Base-by-base conservation (phyloP, 768 basidiomycete species). In the Termitomyces eurrhizus region DNA sequence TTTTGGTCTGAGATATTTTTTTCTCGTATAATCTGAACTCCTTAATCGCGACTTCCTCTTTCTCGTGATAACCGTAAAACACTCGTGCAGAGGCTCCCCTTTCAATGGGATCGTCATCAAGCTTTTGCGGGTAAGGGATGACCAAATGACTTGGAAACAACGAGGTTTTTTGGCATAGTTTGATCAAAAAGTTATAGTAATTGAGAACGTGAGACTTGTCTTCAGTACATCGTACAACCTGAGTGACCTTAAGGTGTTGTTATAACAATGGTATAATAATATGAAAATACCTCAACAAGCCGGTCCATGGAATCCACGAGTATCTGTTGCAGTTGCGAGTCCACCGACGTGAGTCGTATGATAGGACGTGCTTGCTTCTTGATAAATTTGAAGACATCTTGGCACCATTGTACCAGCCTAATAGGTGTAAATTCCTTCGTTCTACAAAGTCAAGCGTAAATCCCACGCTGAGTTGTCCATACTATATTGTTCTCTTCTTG, bases 1-100 rank as follows among this genome's bases (percentile, higher is more conserved):
- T 65, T 55, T 57, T 35, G 7, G 63, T 52, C 33, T 54, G 46
- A 32, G 14, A 35, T 11, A 64, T 24, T 3, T 51, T 45, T 9
- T 60, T 52, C 5, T 0, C 13, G 29, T 58, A 64, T 35, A 70
- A 32, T 32, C 61, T 54, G 57, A 65, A 64, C 26, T 57, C 57
- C 59, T 70, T 70, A 14, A 67, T 56, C 4, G 66, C 67, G 4
- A 68, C 65, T 49, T 65, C 59, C 29, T 35, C 39, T 4, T 33
- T 2, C 1, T 51, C 56, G 11, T 60, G 37, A n/a, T 24, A 51
- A 18, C 69, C 69, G 8, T 62, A 62, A 59, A 60, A 64, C 1
- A 70, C 66, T 8, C 6, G 51, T 0, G 66, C 63, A 16, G 66
- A 67, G 6, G 45, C 66, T 2, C 69, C 69, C 1, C 26, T 56